Conservation (phyloP, 768 basidiomycete genomes). For the Auricularia cornea region DNA sequence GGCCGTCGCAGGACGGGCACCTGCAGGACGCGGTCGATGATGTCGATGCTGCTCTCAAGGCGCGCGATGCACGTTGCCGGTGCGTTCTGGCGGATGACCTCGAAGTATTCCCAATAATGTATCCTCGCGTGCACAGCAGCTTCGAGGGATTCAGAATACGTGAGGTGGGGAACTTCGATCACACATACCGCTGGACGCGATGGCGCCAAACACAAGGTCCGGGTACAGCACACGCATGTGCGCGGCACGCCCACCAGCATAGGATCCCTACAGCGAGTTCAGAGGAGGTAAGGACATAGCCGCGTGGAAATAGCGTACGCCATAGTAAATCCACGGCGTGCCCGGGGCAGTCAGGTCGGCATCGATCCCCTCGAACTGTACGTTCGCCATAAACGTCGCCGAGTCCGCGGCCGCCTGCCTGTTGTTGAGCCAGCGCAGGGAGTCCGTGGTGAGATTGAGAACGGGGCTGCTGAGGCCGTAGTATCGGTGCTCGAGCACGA, state of each 20-base stretch:
- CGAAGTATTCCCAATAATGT: constrained; percentile 82
- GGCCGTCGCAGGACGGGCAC: constrained; percentile 35
- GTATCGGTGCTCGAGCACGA: constrained; percentile 90
- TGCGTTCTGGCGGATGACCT: constrained; percentile 64
- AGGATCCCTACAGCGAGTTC: constrained; percentile 51
- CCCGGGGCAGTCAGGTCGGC: constrained; percentile 68
- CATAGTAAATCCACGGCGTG: constrained; percentile 90
- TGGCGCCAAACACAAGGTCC: constrained; percentile 80
- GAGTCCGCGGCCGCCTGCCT: constrained; percentile 86
- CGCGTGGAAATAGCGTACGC: constrained; percentile 39
- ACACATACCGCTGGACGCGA: constrained; percentile 67
- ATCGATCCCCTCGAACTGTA: constrained; percentile 63
- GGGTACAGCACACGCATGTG: constrained; percentile 86
- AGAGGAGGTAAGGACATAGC: background rate
- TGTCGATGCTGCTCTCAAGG: constrained; percentile 46
- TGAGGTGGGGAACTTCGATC: background rate
- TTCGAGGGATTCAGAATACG: constrained; percentile 4
- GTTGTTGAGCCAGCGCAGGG: constrained; percentile 80
- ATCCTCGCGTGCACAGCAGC: constrained; percentile 84
- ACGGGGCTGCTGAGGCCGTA: constrained; percentile 78
- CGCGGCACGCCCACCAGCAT: constrained; percentile 88
- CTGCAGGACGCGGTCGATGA: constrained; percentile 55
- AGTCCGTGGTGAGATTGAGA: constrained; percentile 68
- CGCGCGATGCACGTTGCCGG: constrained; percentile 53
- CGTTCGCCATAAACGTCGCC: constrained; percentile 79